Base-by-base conservation (phyloP, 2,329 filamentous ascomycete genomes). In the Ascochyta viciae-villosae region DNA sequence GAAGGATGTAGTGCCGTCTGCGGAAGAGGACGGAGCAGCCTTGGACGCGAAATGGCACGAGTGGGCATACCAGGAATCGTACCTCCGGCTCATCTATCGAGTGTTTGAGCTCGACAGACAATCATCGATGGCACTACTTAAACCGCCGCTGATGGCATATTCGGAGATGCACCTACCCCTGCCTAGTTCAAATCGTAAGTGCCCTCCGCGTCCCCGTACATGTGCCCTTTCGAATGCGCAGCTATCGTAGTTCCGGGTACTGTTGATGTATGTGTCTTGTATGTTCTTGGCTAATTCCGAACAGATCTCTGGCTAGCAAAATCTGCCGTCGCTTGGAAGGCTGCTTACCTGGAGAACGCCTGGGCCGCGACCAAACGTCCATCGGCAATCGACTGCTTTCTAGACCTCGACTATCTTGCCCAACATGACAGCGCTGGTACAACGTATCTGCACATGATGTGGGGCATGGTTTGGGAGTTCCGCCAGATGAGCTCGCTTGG, bases 11-110 rank as follows among this genome's bases (percentile, higher is more conserved):
- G 68, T 76, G 0, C 81, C 86, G 1, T 68, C 75, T n/a, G 66
- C 80, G 0, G 80, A 82, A 1, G 87, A 90, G 51, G 77, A 83
- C 22, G 85, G 83, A 1, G 72, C 83, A 16, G 75, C 75, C 2
- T 74, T 92, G 0, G 82, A 89, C 54, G 75, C 79, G 3, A 90
- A 90, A 64, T 91, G 89, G 89, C 80, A 76, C 51, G 74, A 75
- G 23, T 91, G 88, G 88, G 80, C 84, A 13, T 79, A 85, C 42
- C 78, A 84, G 56, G 88, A 91, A 66, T 86, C 85, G 3, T 89
- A 85, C 76, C 89, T 90, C 68, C 82, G 87, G 76, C 82, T 92
- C 2, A 84, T 85, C 3, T 87, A 89, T 56, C 86, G 88, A 66
- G 77, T 85, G 13, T 89, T 89, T 61, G 74, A 88, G 5, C 82